Conservation (phyloP, 495 filamentous ascomycete genomes). For the Podospora pseudocomata region DNA sequence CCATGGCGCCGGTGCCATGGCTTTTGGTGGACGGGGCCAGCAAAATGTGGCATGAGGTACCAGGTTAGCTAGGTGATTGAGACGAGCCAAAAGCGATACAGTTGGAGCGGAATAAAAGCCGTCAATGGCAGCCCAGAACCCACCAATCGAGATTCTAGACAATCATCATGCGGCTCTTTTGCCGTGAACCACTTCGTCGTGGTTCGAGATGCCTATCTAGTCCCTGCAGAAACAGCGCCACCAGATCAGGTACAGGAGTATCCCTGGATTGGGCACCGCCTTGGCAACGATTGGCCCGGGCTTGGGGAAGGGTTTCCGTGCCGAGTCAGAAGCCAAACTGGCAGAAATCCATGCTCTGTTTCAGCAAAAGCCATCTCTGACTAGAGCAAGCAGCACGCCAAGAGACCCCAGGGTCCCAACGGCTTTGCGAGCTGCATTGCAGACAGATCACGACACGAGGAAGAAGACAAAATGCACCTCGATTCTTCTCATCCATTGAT, state of each 20-base stretch:
- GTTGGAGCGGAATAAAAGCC: not conserved
- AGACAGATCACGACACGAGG: not conserved
- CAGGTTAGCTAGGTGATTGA: not conserved
- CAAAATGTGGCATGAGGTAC: not conserved
- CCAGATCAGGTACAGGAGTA: not conserved
- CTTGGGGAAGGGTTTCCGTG: not conserved
- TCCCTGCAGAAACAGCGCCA: not conserved
- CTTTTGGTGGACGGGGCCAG: not conserved
- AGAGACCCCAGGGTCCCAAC: not conserved
- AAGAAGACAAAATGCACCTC: not conserved
- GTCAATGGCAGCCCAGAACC: not conserved
- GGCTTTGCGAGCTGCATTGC: not conserved
- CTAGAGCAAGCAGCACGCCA: not conserved
- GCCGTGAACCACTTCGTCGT: not conserved
- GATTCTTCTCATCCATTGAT: not conserved
- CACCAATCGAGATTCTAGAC: not conserved
- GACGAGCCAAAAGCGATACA: not conserved
- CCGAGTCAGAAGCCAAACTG: not conserved
- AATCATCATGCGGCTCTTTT: not conserved
- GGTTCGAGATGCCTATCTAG: not conserved
- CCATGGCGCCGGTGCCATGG: not conserved
- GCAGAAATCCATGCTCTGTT: conserved; percentile 1
- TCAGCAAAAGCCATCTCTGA: not conserved
- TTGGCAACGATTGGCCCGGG: not conserved
- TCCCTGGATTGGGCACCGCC: not conserved